Percentiles rank a stretch among this genome's conserved stretches.
Conservation (phyloP, 202 grass and related monocot genomes). For the Dendrocalamus latiflorus region DNA sequence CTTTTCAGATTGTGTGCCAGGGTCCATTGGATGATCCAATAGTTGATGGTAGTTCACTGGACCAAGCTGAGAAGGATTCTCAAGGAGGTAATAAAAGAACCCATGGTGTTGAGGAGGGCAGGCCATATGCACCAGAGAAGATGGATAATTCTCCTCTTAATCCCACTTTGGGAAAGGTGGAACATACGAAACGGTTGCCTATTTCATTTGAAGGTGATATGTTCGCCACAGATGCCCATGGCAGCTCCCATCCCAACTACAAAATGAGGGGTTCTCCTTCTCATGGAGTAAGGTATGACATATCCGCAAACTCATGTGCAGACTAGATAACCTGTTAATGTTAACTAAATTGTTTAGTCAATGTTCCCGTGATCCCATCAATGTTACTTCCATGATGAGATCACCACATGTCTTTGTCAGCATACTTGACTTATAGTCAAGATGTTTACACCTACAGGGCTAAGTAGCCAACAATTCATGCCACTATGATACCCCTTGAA, state of each 20-base stretch:
- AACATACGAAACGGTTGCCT: conserved; percentile 26
- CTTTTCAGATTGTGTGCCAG: conserved; percentile 67
- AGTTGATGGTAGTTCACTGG: conserved; percentile 37
- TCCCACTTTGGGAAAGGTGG: conserved; percentile 40
- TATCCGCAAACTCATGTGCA: not conserved
- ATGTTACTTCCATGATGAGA: not conserved
- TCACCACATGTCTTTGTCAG: not conserved
- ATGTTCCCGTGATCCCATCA: not conserved
- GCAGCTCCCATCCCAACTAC: conserved; percentile 32
- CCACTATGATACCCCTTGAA: not conserved
- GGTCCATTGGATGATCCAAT: conserved; percentile 50
- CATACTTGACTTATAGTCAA: not conserved
- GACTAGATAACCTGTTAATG: not conserved
- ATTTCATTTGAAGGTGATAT: conserved; percentile 46
- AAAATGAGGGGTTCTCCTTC: conserved; percentile 58
- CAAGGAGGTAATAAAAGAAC: conserved; percentile 37
- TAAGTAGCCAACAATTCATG: conserved; percentile 1
- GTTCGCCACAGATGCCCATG: conserved; percentile 19
- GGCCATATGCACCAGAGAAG: conserved; percentile 30
- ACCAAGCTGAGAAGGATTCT: conserved; percentile 67
- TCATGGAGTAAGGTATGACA: conserved; percentile 61
- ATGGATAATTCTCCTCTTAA: conserved; percentile 33
- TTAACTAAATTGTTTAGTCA: not conserved
- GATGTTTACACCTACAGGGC: not conserved
- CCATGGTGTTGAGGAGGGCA: conserved; percentile 41